These are phyloP conservation scores for Penicillium sp. DNA, from an alignment of 2,329 filamentous ascomycete genomes.

Conservation along the genomic window DNA sequence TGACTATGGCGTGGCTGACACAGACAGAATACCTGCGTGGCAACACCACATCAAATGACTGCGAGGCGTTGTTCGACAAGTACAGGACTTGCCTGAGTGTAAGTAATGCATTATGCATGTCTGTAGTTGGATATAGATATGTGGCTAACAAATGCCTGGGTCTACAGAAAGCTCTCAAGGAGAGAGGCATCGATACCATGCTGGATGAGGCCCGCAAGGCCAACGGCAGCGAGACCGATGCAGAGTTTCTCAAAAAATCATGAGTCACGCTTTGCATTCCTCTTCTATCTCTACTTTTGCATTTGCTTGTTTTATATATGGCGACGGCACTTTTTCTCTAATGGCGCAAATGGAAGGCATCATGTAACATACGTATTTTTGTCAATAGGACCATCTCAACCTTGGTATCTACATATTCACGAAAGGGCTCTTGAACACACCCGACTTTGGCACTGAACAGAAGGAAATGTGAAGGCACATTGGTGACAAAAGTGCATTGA, in stretches of 20 bases:
- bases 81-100: conserved; percentile 85
- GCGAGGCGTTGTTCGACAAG: conserved; percentile 75
- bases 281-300: conserved; percentile 4
- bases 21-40: conserved; percentile 81
- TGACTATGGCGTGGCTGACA: conserved; percentile 9
- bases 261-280: conserved; percentile 6
- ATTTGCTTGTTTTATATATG: not conserved
- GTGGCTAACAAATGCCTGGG: not conserved
- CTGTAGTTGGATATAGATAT: not conserved
- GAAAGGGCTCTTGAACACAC: too few relatives aligned
- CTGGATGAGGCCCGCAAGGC: conserved; percentile 85
- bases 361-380: not conserved
- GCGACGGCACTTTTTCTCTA: conserved; percentile 1
- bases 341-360: conserved; percentile 4
- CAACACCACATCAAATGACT: conserved; percentile 77
- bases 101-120: conserved; percentile 27
- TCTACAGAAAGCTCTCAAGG: conserved; percentile 71
- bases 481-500: not conserved
- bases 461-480: not conserved
- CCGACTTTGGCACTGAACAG: not conserved
- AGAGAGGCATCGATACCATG: conserved; percentile 86
- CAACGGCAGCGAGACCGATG: conserved; percentile 74
- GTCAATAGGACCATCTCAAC: not conserved
- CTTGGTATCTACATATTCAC: not conserved
- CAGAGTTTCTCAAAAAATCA: conserved; percentile 53